Conservation (phyloP, 2,329 filamentous ascomycete species). For the Calonectria crousiana region DNA sequence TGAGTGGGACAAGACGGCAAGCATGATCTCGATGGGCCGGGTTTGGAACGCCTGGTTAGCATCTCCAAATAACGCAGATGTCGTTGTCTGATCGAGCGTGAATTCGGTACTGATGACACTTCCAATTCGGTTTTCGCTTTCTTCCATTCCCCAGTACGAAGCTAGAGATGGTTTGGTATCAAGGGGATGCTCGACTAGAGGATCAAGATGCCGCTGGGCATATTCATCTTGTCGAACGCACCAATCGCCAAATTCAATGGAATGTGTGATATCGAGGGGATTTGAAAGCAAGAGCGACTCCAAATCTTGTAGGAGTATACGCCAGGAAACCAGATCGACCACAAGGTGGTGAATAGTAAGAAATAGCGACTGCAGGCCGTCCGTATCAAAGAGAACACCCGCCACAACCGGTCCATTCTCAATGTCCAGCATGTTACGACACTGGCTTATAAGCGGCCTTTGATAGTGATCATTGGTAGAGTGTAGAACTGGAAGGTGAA, state of each 20-base stretch:
- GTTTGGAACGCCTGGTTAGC: constrained; percentile 24
- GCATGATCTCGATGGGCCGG: constrained; percentile 24
- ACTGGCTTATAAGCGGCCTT: neutral
- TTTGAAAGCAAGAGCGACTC: constrained; percentile 9
- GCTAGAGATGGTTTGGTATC: neutral
- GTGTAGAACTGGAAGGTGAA: neutral
- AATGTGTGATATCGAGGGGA: neutral
- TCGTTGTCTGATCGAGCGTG: constrained; percentile 7
- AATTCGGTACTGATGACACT: neutral
- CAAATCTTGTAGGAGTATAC: constrained; percentile 26
- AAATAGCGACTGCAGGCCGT: neutral
- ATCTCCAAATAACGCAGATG: constrained; percentile 4
- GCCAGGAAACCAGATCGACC: constrained; percentile 35
- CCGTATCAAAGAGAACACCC: neutral
- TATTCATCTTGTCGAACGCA: neutral
- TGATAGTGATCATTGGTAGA: neutral
- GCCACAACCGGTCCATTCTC: neutral
- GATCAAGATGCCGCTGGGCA: neutral
- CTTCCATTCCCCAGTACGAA: constrained; percentile 11
- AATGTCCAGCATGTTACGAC: neutral
- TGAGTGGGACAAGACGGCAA: constrained; percentile 44
- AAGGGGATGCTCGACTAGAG: neutral
- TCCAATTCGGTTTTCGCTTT: neutral
- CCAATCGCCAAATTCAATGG: constrained; percentile 2
- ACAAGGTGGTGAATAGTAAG: constrained; percentile 25